Evolutionary conservation across 2,329 filamentous ascomycete genomes (phyloP), one percentile per base, ranked within the genome.

Genomic region (Corynespora cassiicola): DNA sequence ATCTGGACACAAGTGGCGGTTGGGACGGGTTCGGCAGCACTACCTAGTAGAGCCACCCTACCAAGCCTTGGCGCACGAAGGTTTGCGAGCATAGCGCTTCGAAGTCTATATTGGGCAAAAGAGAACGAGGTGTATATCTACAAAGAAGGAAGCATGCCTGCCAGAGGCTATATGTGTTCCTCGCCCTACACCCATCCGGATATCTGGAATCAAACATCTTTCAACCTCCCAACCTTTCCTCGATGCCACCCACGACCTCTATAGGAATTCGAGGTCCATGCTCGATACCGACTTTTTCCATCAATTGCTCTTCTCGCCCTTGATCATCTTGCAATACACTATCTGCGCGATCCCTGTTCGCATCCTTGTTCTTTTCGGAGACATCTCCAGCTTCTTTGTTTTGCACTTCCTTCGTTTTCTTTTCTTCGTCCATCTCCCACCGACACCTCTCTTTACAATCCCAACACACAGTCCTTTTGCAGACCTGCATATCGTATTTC

Each of bases 401-500:
- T 8, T 16, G 18, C 8, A 9, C n/a, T 12, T 17, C 12, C 18
- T 30, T 23, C n/a, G n/a, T n/a, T n/a, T n/a, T n/a, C 31, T 17
- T 35, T 7, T 57, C 47, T 15, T 56, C 50, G 20, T 58, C 50
- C 16, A 50, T 18, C 27, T 65, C 61, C 63, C 63, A 65, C 23
- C 47, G 50, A 35, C 62, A 66, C 21, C 63, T 47, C 41, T 64
- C 61, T 20, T 40, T 59, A 26, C 63, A 66, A 17, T 64, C 60
- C 61, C 61, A 64, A 33, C 63, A 66, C 0, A 66, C 61, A 15
- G 52, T 47, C 12, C 63, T 45, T 35, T 58, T 61, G 18, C 62
- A 66, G 3, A 66, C 55, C 19, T 53, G 50, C 21, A 66, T 52
- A 29, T 65, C 62, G 22, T 65, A 65, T 36, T 62, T 64, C 62